These are phyloP conservation scores for Auriscalpium vulgare DNA, from an alignment of 768 basidiomycete genomes.

Conservation along the genomic window DNA sequence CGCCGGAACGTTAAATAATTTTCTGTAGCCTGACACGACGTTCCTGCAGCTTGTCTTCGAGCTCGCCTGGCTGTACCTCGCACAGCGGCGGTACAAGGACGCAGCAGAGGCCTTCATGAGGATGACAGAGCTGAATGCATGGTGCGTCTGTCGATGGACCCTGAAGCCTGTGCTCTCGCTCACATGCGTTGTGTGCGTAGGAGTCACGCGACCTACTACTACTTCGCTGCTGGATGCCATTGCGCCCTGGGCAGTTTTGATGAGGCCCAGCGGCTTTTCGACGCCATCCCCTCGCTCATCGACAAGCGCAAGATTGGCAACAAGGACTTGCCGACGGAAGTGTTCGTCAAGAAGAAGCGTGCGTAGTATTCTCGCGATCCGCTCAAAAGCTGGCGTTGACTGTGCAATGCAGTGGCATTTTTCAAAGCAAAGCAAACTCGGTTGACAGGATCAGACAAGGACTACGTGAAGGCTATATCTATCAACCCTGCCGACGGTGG, in stretches of 20 bases:
- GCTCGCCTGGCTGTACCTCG: constrained; percentile 67
- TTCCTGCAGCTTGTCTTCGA: constrained; percentile 59
- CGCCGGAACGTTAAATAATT: not conserved
- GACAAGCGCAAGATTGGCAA: constrained; percentile 55
- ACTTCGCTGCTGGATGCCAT: constrained; percentile 68
- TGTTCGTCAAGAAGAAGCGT: constrained; percentile 74
- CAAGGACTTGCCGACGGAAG: constrained; percentile 68
- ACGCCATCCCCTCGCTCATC: constrained; percentile 52
- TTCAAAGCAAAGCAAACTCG: constrained; percentile 62
- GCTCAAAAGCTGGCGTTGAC: not conserved
- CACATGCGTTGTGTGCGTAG: constrained; percentile 26
- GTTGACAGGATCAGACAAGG: constrained; percentile 41
- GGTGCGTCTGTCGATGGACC: constrained; percentile 31
- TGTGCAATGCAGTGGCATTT: constrained; percentile 50
- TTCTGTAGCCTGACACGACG: not conserved
- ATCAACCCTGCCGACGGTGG: constrained; percentile 67
- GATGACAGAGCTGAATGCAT: constrained; percentile 60
- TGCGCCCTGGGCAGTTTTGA: constrained; percentile 44
- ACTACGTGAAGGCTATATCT: constrained; percentile 46
- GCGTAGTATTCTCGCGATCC: constrained; percentile 17
- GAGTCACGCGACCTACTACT: constrained; percentile 76
- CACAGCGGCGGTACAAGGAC: constrained; percentile 56
- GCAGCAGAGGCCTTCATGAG: constrained; percentile 58
- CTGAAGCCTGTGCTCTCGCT: not conserved
- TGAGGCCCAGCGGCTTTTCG: constrained; percentile 53